Percentiles rank a stretch among this genome's conserved stretches.
Evolutionary conservation across 768 basidiomycete species (phyloP).

Genomic region (Termitomyces sp.): DNA sequence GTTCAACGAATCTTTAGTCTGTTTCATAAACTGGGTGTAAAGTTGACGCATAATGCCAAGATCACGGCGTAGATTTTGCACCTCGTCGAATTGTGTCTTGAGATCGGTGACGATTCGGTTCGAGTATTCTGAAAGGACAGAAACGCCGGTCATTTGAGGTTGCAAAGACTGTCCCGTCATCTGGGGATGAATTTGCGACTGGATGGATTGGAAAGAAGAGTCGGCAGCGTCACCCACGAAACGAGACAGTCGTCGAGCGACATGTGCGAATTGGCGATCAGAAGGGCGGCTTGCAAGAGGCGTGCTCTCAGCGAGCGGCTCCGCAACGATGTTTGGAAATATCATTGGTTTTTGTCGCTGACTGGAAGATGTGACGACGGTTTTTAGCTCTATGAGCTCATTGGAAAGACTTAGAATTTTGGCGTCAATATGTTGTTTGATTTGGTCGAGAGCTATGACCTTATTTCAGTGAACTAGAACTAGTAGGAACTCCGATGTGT

Average conservation of each 20-base stretch:
- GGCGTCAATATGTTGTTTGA: slow-evolving; percentile 94
- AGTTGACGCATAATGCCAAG: slow-evolving; percentile 91
- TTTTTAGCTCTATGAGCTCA: slow-evolving; percentile 86
- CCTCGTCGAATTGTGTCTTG: slow-evolving; percentile 91
- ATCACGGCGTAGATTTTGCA: slow-evolving; percentile 90
- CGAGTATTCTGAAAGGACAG: slow-evolving; percentile 67
- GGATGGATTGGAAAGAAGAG: slow-evolving; percentile 22
- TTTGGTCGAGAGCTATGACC: slow-evolving; percentile 85
- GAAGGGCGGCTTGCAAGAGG: slow-evolving; percentile 64
- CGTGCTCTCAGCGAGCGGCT: slow-evolving; percentile 61
- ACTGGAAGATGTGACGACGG: slow-evolving; percentile 45
- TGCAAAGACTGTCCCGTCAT: slow-evolving; percentile 65
- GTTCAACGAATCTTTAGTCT: slow-evolving; percentile 82
- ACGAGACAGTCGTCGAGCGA: slow-evolving; percentile 71
- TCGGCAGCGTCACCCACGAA: slow-evolving; percentile 46
- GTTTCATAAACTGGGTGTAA: slow-evolving; percentile 89
- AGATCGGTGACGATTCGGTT: slow-evolving; percentile 74
- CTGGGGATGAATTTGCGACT: slow-evolving; percentile 44
- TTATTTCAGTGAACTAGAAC: neutral
- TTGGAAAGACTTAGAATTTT: slow-evolving; percentile 83
- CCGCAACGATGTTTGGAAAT: slow-evolving; percentile 40
- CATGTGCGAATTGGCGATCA: slow-evolving; percentile 67
- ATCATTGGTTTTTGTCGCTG: slow-evolving; percentile 45
- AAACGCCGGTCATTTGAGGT: slow-evolving; percentile 73
- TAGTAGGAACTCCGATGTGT: neutral